These are phyloP conservation scores for Lactarius sanguifluus DNA, from an alignment of 768 basidiomycete species.

Conservation along the genomic window DNA sequence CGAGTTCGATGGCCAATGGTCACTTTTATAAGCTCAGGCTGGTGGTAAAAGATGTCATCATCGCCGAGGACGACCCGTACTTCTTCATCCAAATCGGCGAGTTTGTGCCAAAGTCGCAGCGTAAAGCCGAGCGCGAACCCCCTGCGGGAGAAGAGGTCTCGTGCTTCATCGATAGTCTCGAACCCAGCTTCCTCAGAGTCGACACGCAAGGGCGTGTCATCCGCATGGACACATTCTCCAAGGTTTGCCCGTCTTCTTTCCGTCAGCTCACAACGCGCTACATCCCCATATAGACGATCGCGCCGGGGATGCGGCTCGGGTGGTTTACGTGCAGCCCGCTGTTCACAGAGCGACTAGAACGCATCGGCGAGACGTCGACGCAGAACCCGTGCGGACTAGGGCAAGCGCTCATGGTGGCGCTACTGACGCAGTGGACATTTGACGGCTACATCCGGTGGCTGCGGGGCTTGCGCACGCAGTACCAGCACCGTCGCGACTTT, in stretches of 20 bases:
- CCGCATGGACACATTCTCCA: slow-evolving; percentile 77
- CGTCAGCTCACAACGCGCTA: not conserved
- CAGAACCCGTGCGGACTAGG: slow-evolving; percentile 73
- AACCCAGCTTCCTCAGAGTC: slow-evolving; percentile 61
- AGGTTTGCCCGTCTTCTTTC: slow-evolving; percentile 41
- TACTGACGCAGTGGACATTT: slow-evolving; percentile 65
- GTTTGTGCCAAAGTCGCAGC: slow-evolving; percentile 49
- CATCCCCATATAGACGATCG: slow-evolving; percentile 54
- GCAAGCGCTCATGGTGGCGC: slow-evolving; percentile 61
- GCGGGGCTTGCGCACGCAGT: slow-evolving; percentile 57
- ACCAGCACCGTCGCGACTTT: slow-evolving; percentile 57
- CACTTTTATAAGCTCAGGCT: not conserved
- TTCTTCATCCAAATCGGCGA: slow-evolving; percentile 66
- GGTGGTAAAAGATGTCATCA: slow-evolving; percentile 56
- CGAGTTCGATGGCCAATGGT: slow-evolving; percentile 19
- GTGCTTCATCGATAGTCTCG: slow-evolving; percentile 51
- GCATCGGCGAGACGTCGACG: slow-evolving; percentile 65
- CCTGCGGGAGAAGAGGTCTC: slow-evolving; percentile 41
- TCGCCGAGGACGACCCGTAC: slow-evolving; percentile 85
- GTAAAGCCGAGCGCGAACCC: slow-evolving; percentile 25
- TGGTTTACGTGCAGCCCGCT: slow-evolving; percentile 77
- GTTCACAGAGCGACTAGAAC: slow-evolving; percentile 73
- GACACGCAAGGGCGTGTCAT: slow-evolving; percentile 84
- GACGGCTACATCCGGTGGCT: slow-evolving; percentile 80
- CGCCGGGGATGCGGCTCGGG: slow-evolving; percentile 74